Percentiles rank a stretch among this genome's conserved stretches.
These are phyloP conservation scores for Sistotremastrum niveocremeum DNA, from an alignment of 768 basidiomycete genomes.

Conservation along the genomic window DNA sequence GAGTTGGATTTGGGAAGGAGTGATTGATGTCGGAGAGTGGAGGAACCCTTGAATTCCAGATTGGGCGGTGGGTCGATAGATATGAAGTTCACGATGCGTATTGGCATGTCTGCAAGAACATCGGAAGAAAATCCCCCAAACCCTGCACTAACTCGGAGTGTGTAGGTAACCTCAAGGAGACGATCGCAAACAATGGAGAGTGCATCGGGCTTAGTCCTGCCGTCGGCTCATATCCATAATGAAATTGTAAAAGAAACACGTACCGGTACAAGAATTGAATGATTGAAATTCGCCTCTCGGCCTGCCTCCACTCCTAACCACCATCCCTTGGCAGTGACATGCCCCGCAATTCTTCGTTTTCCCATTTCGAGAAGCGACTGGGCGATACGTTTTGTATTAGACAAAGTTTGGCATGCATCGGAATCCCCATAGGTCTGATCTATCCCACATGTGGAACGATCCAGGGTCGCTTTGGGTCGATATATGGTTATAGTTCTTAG, in stretches of 20 bases:
- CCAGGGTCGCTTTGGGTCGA: conserved; percentile 34
- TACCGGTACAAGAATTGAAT: conserved; percentile 65
- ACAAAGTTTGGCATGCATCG: conserved; percentile 50
- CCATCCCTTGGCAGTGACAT: conserved; percentile 77
- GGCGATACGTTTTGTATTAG: conserved; percentile 48
- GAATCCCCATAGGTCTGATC: conserved; percentile 24
- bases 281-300: conserved; percentile 47
- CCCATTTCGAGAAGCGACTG: conserved; percentile 55
- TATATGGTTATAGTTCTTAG: conserved; percentile 55
- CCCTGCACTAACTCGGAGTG: conserved; percentile 48
- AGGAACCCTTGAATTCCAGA: neutral
- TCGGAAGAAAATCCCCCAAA: conserved; percentile 48
- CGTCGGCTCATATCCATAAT: neutral
- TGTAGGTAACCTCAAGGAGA: conserved; percentile 67
- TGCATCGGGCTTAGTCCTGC: conserved; percentile 40
- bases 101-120: conserved; percentile 56
- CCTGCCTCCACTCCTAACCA: conserved; percentile 70
- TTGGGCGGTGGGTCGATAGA: conserved; percentile 72
- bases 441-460: conserved; percentile 13
- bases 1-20: too few species aligned
- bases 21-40: too few species aligned
- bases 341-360: conserved; percentile 45
- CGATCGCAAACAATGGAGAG: conserved; percentile 54
- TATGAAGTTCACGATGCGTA: conserved; percentile 69
- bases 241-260: conserved; percentile 16